phyloP scores from a whole-genome alignment of 257 asterid genomes.

The Cruciata laevipes region DNA sequence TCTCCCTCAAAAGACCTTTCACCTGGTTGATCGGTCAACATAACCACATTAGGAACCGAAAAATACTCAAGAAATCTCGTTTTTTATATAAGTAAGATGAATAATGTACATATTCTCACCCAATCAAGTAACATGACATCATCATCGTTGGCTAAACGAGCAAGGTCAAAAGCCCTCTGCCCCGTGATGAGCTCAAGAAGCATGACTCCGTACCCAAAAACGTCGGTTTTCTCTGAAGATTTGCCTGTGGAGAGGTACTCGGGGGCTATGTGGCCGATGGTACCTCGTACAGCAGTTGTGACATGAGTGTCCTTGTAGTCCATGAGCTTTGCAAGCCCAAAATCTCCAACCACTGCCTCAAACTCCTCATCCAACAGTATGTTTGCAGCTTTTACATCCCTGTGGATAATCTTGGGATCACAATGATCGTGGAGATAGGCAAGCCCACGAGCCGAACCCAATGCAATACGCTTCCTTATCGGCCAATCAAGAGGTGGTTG shows the following conservation, averaged over 20 bases:
- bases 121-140: slow-evolving; percentile 92
- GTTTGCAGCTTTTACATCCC: slow-evolving; percentile 87
- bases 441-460: slow-evolving; percentile 90
- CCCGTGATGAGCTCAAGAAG: slow-evolving; percentile 97
- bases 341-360: slow-evolving; percentile 95
- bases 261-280: slow-evolving; percentile 80
- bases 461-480: slow-evolving; percentile 58
- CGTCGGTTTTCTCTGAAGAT: slow-evolving; percentile 89
- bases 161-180: slow-evolving; percentile 87
- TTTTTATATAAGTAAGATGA: not conserved
- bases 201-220: slow-evolving; percentile 87
- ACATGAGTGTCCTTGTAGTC: slow-evolving; percentile 95
- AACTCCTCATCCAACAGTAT: slow-evolving; percentile 81
- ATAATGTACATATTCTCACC: slow-evolving; percentile 40
- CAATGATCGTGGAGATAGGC: slow-evolving; percentile 93
- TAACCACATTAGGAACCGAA: not conserved
- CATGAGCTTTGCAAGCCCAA: slow-evolving; percentile 92
- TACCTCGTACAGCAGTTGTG: slow-evolving; percentile 86
- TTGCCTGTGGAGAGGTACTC: slow-evolving; percentile 81
- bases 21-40: slow-evolving; percentile 38
- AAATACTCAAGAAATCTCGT: not conserved
- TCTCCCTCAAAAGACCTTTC: slow-evolving; percentile 73
- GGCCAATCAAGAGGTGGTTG: slow-evolving; percentile 79
- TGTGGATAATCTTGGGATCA: slow-evolving; percentile 82
- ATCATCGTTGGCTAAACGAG: slow-evolving; percentile 85